These are phyloP conservation scores for Pholiota microspora DNA, from an alignment of 768 basidiomycete genomes.

Conservation along the genomic window DNA sequence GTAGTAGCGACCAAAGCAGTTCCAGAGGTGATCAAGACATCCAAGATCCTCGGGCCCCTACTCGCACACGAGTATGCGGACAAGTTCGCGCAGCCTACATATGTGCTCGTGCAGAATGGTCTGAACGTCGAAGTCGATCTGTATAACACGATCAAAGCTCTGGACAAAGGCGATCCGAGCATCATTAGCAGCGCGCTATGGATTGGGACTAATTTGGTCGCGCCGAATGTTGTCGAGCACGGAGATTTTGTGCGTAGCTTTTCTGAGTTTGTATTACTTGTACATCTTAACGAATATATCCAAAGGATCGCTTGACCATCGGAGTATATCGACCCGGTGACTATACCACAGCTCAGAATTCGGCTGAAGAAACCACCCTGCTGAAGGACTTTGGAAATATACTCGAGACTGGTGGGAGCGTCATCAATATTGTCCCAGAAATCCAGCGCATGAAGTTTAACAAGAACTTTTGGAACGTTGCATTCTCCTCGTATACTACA, in stretches of 20 bases:
- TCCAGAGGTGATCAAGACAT: constrained; percentile 60
- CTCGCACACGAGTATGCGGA: constrained; percentile 47
- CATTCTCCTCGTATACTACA: constrained; percentile 50
- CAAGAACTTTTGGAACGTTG: constrained; percentile 67
- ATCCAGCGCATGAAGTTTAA: constrained; percentile 61
- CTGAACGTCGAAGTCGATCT: constrained; percentile 68
- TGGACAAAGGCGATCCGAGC: constrained; percentile 42
- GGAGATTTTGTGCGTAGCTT: constrained; percentile 43
- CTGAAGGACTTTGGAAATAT: constrained; percentile 45
- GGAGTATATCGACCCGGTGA: constrained; percentile 54
- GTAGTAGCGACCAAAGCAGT: constrained; percentile 70
- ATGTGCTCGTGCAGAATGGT: constrained; percentile 71
- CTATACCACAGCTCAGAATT: constrained; percentile 38
- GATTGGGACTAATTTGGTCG: constrained; percentile 49
- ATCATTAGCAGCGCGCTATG: constrained; percentile 57
- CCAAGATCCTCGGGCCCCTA: constrained; percentile 54
- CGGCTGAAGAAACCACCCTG: constrained; percentile 36
- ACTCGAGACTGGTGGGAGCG: constrained; percentile 46
- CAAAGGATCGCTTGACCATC: constrained; percentile 47
- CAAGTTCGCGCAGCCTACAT: constrained; percentile 49
- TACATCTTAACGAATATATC: background rate
- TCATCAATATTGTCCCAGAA: constrained; percentile 47
- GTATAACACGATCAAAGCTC: constrained; percentile 45
- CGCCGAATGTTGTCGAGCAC: constrained; percentile 49
- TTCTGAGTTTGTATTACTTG: background rate